A percentile compares a stretch with the other conserved stretches of the same genome.
Evolutionary conservation across 441 rosid species (phyloP).

Genomic region (Gossypium schwendimanii): DNA sequence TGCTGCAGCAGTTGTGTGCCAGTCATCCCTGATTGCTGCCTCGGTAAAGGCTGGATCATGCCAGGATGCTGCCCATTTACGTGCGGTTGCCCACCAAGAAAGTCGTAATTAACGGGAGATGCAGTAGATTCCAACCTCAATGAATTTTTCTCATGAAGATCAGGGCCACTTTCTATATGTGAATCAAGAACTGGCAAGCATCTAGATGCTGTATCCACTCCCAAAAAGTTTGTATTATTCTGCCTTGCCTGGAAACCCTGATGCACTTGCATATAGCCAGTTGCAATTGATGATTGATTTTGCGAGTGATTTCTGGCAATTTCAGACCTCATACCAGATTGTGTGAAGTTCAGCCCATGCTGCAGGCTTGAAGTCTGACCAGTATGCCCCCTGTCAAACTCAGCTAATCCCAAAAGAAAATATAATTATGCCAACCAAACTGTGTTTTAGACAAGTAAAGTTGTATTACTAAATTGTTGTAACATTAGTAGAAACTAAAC

Average conservation of each 20-base stretch:
- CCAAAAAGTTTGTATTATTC: constrained; percentile 50
- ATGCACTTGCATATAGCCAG: constrained; percentile 59
- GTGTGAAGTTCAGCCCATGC: constrained; percentile 45
- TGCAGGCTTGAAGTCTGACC: constrained; percentile 38
- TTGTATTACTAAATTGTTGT: background rate
- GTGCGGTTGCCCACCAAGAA: constrained; percentile 67
- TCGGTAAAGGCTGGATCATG: constrained; percentile 52
- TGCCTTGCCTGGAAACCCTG: constrained; percentile 39
- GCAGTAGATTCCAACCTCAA: constrained; percentile 50
- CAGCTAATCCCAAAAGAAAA: constrained; percentile 40
- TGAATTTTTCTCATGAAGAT: constrained; percentile 41
- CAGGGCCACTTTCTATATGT: constrained; percentile 39
- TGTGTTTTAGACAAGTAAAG: constrained; percentile 4
- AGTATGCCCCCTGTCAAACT: constrained; percentile 39
- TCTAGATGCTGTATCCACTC: constrained; percentile 47
- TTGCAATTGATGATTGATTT: constrained; percentile 37
- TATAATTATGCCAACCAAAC: constrained; percentile 5
- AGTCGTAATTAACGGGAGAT: constrained; percentile 60
- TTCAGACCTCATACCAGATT: constrained; percentile 49
- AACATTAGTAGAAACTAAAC: background rate
- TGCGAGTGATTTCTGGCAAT: constrained; percentile 37
- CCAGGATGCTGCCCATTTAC: constrained; percentile 48
- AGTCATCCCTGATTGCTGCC: constrained; percentile 55
- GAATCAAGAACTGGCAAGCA: constrained; percentile 42
- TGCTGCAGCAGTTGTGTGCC: constrained; percentile 76